These are phyloP conservation scores for Lolium multiflorum DNA, from an alignment of 176 grass and related monocot species.

Conservation along the genomic window DNA sequence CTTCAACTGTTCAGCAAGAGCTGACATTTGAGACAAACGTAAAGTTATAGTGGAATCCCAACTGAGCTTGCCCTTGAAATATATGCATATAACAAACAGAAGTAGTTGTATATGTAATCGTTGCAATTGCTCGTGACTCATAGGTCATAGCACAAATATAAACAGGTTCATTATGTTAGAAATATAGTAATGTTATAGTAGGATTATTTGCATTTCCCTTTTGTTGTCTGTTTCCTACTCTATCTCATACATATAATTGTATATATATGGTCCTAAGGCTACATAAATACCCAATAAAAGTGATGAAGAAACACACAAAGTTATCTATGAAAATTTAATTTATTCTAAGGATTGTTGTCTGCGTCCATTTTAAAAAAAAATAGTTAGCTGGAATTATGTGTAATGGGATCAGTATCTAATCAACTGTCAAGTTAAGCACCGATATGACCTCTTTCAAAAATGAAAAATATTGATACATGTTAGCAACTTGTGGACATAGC, in stretches of 20 bases:
- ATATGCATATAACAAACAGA: background rate
- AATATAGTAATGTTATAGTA: background rate
- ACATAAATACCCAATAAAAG: background rate
- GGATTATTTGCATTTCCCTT: background rate
- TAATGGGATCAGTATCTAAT: conserved; percentile 2
- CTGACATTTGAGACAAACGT: background rate
- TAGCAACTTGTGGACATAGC: background rate
- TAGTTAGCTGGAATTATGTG: background rate
- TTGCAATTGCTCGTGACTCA: background rate
- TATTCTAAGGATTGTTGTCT: background rate
- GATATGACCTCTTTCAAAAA: background rate
- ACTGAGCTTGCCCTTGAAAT: background rate
- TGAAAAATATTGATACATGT: background rate
- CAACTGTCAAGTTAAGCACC: background rate
- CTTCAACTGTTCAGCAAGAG: background rate
- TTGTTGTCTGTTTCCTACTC: background rate
- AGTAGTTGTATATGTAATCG: background rate
- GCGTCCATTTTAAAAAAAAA: conserved; percentile 2
- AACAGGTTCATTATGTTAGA: background rate
- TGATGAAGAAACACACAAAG: background rate
- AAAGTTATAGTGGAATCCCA: background rate
- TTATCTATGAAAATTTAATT: background rate
- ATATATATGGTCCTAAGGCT: background rate
- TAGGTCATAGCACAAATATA: background rate
- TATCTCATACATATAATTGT: background rate